Percentiles rank a stretch among this genome's conserved stretches.
phyloP scores from a whole-genome alignment of 352 stramenopile genomes.

The Thalassiosira exigua region DNA sequence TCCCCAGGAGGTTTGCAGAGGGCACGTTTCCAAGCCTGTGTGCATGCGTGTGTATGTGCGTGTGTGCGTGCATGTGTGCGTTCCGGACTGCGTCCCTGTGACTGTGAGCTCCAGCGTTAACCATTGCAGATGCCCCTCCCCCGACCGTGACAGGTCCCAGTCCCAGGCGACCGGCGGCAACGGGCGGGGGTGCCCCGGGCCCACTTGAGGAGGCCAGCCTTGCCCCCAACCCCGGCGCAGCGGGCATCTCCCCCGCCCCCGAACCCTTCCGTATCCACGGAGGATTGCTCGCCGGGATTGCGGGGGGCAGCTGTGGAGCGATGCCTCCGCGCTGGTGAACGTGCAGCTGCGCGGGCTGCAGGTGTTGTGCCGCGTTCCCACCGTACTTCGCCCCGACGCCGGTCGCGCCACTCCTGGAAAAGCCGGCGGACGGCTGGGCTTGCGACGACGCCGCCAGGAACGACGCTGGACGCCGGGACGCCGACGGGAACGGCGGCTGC shows the following conservation, averaged over 20 bases:
- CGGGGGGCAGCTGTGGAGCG: neutral
- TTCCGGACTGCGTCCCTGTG: no score
- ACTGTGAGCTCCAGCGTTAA: neutral
- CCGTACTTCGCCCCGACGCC: no score
- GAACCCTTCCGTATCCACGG: neutral
- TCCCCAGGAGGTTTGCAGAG: neutral
- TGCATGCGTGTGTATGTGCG: neutral
- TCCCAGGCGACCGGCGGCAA: no score
- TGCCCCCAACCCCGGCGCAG: no score
- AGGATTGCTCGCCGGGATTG: conserved; percentile 2
- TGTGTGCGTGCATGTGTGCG: no score
- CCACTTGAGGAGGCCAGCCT: no score
- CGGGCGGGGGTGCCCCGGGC: no score
- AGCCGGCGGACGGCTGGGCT: neutral
- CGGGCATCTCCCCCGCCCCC: neutral
- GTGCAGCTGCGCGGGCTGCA: neutral
- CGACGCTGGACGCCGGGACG: conserved; percentile 11
- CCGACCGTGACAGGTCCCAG: neutral
- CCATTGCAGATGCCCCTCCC: neutral
- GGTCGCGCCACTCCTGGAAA: neutral
- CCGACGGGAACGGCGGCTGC: conserved; percentile 12
- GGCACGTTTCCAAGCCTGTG: neutral
- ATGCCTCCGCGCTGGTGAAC: neutral
- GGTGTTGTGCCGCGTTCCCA: neutral
- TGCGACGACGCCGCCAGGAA: neutral